Evolutionary conservation across 75 land plant species (phyloP).

Genomic region (Adiantum capillusveneris): DNA sequence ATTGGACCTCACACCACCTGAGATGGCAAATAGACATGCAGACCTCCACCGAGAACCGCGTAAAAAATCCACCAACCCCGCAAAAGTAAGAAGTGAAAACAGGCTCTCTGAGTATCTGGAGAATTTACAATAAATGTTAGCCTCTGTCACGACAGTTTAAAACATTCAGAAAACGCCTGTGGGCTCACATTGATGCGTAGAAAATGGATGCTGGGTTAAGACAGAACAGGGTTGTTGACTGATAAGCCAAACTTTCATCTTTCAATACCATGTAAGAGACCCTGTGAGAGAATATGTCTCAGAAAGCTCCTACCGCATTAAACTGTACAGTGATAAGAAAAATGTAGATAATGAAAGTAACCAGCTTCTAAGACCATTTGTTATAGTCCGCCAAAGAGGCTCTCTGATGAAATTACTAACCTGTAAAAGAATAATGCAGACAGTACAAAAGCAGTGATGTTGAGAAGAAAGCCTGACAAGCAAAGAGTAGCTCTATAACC

Average conservation of each 20-base stretch:
- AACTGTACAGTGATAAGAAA: background rate
- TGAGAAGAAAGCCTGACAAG: slow-evolving; percentile 67
- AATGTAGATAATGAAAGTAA: background rate
- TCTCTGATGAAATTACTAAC: slow-evolving; percentile 16
- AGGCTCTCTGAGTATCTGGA: slow-evolving; percentile 92
- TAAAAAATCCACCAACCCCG: slow-evolving; percentile 62
- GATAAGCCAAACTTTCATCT: slow-evolving; percentile 44
- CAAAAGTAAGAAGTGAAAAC: slow-evolving; percentile 72
- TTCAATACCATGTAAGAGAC: slow-evolving; percentile 60
- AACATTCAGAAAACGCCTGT: slow-evolving; percentile 5
- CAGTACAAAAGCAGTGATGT: slow-evolving; percentile 55
- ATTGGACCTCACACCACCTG: slow-evolving; percentile 84
- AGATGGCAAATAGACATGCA: slow-evolving; percentile 59
- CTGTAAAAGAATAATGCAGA: slow-evolving; percentile 74
- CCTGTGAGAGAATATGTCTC: slow-evolving; percentile 30
- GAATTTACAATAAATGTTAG: no score
- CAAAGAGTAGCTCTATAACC: slow-evolving; percentile 78
- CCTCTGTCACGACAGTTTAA: no score
- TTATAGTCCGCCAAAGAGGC: no score
- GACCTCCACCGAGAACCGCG: slow-evolving; percentile 48
- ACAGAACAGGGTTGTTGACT: slow-evolving; percentile 75
- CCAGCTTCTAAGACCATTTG: no score
- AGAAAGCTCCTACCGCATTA: background rate
- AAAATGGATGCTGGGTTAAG: slow-evolving; percentile 97
- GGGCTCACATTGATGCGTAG: slow-evolving; percentile 79